These are phyloP conservation scores for Tolypocladium album DNA, from an alignment of 2,329 filamentous ascomycete genomes.

Conservation along the genomic window DNA sequence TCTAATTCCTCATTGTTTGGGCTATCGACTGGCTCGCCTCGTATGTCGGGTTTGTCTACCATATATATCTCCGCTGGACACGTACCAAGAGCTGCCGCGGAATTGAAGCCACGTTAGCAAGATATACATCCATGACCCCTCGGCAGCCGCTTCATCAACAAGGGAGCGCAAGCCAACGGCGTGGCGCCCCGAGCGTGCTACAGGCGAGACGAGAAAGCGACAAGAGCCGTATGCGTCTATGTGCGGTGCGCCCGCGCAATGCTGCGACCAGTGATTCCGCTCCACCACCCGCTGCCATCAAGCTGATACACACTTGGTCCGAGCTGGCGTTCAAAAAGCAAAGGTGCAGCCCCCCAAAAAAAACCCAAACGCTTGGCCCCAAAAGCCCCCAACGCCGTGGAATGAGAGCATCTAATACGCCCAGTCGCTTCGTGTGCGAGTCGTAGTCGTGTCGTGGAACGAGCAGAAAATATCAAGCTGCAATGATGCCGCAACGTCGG, in stretches of 20 bases:
- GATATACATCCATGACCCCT: not conserved
- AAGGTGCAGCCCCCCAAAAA: not conserved
- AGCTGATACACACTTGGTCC: not conserved
- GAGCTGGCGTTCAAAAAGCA: not conserved
- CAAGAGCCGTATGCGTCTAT: not conserved
- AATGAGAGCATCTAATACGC: not conserved
- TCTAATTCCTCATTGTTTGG: not conserved
- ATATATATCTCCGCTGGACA: not conserved
- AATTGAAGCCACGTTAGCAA: not conserved
- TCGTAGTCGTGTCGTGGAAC: not conserved
- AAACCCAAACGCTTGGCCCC: not conserved
- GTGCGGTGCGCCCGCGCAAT: not conserved
- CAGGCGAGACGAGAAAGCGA: not conserved
- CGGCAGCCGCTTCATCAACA: not conserved
- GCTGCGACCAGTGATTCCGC: not conserved
- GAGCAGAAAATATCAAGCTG: not conserved
- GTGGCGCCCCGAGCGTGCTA: not conserved
- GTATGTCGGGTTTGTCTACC: not conserved
- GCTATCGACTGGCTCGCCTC: not conserved
- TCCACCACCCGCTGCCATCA: not conserved
- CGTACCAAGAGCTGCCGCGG: too few relatives aligned
- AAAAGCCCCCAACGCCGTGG: not conserved
- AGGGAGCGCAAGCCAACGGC: not conserved
- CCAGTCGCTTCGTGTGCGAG: slow-evolving; percentile 1
- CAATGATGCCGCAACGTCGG: not conserved